A percentile compares a stretch with the other conserved stretches of the same genome.
Evolutionary conservation across 1,284 basidiomycete species (phyloP).

Genomic region (Melampsora abietis-canadensis): DNA sequence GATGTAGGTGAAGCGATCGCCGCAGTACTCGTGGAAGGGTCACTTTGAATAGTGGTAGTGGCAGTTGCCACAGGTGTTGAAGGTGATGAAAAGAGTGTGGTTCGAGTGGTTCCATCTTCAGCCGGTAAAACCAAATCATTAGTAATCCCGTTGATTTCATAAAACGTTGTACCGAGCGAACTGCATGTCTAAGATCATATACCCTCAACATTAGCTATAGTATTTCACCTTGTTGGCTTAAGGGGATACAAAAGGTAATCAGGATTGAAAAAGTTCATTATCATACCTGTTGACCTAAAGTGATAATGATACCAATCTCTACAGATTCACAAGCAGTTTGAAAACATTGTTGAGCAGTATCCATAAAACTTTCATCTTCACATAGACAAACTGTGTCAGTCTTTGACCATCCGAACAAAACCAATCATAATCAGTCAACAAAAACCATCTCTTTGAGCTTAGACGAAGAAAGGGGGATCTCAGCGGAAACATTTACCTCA

Average conservation of each 20-base stretch:
- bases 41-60: too few relatives aligned
- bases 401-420: not conserved
- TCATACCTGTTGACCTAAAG: not conserved
- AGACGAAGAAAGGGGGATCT: not conserved
- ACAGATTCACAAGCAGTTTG: not conserved
- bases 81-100: too few relatives aligned
- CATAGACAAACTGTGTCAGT: not conserved
- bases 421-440: not conserved
- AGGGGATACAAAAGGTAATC: not conserved
- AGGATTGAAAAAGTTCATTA: not conserved
- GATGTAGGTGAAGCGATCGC: too few relatives aligned
- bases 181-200: not conserved
- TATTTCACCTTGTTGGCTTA: not conserved
- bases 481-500: not conserved
- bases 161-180: not conserved
- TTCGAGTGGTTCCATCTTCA: too few relatives aligned
- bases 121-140: too few relatives aligned
- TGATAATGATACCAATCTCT: not conserved
- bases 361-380: not conserved
- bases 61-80: too few relatives aligned
- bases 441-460: not conserved
- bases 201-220: not conserved
- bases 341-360: not conserved
- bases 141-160: not conserved
- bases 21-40: too few relatives aligned